Percentiles rank a stretch among this genome's conserved stretches.
These are phyloP conservation scores for Sclerospora graminicola DNA, from an alignment of 352 stramenopile species.

Conservation along the genomic window DNA sequence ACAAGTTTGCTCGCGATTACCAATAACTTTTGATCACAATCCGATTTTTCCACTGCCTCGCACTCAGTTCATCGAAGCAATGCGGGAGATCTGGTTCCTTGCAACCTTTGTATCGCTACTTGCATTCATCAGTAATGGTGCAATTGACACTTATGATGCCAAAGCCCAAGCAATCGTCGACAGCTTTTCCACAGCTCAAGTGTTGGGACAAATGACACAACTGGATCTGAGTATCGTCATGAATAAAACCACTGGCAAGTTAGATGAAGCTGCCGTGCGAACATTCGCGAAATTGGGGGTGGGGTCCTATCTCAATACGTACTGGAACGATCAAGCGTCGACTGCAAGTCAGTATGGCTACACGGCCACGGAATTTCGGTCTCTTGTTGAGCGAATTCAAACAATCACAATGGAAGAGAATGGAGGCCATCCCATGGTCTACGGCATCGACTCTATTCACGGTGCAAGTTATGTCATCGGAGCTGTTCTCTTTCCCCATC, in stretches of 20 bases:
- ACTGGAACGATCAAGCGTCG: conserved; percentile 22
- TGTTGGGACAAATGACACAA: conserved; percentile 85
- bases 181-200: conserved; percentile 4
- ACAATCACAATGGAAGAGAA: conserved; percentile 48
- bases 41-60: too few species aligned
- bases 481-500: conserved; percentile 70
- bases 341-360: conserved; percentile 16
- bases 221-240: conserved; percentile 65
- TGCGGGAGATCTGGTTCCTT: too few species aligned
- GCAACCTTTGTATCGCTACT: too few species aligned
- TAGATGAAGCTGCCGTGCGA: conserved; percentile 40
- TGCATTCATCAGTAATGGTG: conserved; percentile 1
- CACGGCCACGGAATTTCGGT: conserved; percentile 47
- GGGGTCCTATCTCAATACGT: conserved; percentile 76
- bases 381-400: conserved; percentile 54
- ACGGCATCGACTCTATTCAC: conserved; percentile 80
- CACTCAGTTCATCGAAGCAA: too few species aligned
- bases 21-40: too few species aligned
- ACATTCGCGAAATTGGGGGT: conserved; percentile 53
- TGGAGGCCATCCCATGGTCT: conserved; percentile 47
- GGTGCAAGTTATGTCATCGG: conserved; percentile 72
- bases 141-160: conserved; percentile 11
- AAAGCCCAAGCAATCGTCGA: conserved; percentile 36
- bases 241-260: conserved; percentile 24
- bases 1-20: too few species aligned